Conservation (phyloP, 129 eudicot genomes). For the Helichrysum umbraculigerum region DNA sequence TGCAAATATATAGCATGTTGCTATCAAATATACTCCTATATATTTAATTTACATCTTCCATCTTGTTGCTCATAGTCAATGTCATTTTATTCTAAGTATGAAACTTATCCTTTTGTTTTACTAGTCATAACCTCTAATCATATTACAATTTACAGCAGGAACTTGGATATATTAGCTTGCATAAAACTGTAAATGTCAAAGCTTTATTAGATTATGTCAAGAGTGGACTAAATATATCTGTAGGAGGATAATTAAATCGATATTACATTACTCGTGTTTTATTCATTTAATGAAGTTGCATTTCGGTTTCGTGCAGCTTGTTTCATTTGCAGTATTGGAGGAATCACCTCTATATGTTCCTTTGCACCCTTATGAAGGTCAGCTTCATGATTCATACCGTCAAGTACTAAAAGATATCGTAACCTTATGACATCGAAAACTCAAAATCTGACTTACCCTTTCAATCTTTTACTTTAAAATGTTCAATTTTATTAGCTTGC, state of each 20-base stretch:
- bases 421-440: neutral
- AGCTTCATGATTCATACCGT: constrained; percentile 1
- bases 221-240: neutral
- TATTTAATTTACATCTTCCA: neutral
- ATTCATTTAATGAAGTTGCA: neutral
- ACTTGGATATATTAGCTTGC: neutral
- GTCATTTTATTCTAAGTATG: neutral
- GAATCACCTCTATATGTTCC: constrained; percentile 95
- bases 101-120: neutral
- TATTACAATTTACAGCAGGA: neutral
- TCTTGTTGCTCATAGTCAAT: neutral
- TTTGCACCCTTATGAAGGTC: constrained; percentile 73
- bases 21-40: neutral
- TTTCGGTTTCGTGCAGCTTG: constrained; percentile 57
- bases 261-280: neutral
- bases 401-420: neutral
- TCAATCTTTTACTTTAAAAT: neutral
- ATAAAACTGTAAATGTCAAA: neutral
- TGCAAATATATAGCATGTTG: neutral
- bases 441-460: neutral
- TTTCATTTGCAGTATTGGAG: constrained; percentile 78
- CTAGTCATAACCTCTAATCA: neutral
- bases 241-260: neutral
- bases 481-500: neutral
- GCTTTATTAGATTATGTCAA: neutral